Conservation (phyloP, 768 basidiomycete species). For the Leccinum broughii region DNA sequence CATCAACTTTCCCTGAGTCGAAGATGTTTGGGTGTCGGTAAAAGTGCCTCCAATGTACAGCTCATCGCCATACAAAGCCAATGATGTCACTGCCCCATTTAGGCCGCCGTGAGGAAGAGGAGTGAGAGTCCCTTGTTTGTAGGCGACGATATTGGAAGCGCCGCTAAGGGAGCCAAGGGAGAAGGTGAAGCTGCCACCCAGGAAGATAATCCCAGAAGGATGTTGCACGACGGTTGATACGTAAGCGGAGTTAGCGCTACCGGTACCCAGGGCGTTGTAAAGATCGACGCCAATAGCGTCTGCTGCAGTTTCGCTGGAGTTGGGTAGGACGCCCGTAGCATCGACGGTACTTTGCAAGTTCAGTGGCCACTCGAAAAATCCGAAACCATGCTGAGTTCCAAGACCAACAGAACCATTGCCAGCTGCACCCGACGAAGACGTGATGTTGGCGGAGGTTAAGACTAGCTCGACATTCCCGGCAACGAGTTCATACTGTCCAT, state of each 20-base stretch:
- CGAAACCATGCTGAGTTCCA: conserved; percentile 58
- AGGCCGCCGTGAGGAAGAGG: conserved; percentile 67
- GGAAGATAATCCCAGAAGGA: conserved; percentile 61
- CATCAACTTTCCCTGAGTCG: conserved; percentile 51
- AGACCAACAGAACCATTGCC: conserved; percentile 35
- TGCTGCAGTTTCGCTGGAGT: conserved; percentile 66
- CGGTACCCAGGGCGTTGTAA: conserved; percentile 58
- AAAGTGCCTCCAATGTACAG: conserved; percentile 92
- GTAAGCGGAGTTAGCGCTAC: conserved; percentile 34
- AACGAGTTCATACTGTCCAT: conserved; percentile 76
- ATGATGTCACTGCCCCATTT: conserved; percentile 72
- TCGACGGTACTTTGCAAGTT: conserved; percentile 46
- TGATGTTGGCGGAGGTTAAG: conserved; percentile 60
- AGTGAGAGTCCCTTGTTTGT: conserved; percentile 57
- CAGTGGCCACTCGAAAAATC: conserved; percentile 88
- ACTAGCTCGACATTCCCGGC: conserved; percentile 85
- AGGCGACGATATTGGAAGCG: conserved; percentile 70
- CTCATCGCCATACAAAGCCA: conserved; percentile 60
- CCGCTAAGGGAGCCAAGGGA: conserved; percentile 55
- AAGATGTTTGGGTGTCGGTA: conserved; percentile 58
- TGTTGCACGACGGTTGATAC: conserved; percentile 65
- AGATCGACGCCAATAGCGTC: conserved; percentile 65
- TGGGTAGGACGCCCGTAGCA: conserved; percentile 62
- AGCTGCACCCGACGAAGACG: conserved; percentile 31
- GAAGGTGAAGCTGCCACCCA: conserved; percentile 77